Evolutionary conservation across 441 rosid species (phyloP).

Genomic region (Pelargonium fulgidum): DNA sequence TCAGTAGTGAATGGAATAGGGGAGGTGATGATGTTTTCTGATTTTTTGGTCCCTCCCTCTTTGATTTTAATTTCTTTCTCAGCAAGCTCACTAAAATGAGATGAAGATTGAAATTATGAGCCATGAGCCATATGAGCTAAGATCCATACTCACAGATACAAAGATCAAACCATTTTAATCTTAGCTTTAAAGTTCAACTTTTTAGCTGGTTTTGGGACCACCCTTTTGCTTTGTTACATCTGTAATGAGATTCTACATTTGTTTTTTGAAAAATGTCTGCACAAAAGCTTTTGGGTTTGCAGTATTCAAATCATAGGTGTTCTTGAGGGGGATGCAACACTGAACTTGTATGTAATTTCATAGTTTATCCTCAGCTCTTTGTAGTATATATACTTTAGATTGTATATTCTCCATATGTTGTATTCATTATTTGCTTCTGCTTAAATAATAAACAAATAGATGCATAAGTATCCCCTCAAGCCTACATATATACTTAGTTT

Average conservation of each 20-base stretch:
- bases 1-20: not conserved
- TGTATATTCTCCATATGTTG: constrained; percentile 4
- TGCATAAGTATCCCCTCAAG: not conserved
- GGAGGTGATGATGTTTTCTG: not conserved
- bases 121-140: not conserved
- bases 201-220: constrained; percentile 25
- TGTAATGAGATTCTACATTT: too few relatives aligned
- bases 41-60: not conserved
- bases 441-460: not conserved
- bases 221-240: constrained; percentile 14
- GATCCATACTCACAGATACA: not conserved
- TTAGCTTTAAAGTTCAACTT: constrained; percentile 18
- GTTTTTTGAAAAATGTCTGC: too few relatives aligned
- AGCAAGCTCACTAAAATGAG: not conserved
- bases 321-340: not conserved
- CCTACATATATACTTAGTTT: not conserved
- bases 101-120: not conserved
- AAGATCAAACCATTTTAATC: not conserved
- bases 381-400: not conserved
- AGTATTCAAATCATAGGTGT: not conserved
- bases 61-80: not conserved
- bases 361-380: not conserved
- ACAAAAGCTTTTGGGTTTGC: not conserved
- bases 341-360: not conserved
- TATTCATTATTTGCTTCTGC: not conserved